Evolutionary conservation across 495 filamentous ascomycete species (phyloP).

Genomic region (Astrothelium macrocarpum): DNA sequence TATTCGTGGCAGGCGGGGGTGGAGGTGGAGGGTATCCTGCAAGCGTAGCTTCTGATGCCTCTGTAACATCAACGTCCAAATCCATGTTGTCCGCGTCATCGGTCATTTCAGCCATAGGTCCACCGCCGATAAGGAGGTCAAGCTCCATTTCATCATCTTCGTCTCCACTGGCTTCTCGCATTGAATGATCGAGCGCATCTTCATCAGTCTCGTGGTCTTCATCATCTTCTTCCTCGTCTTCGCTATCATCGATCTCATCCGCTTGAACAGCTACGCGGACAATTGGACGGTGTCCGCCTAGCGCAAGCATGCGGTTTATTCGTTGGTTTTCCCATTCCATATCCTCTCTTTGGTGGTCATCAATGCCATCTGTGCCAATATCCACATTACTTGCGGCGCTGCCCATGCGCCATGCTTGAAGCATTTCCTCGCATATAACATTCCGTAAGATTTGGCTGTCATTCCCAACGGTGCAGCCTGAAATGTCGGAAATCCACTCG

Average conservation of each 20-base stretch:
- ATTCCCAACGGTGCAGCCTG: slow-evolving; percentile 74
- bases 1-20: slow-evolving; percentile 48
- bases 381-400: slow-evolving; percentile 75
- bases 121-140: slow-evolving; percentile 34
- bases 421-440: slow-evolving; percentile 80
- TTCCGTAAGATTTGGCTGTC: slow-evolving; percentile 72
- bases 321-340: slow-evolving; percentile 16
- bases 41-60: slow-evolving; percentile 57
- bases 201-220: slow-evolving; percentile 40
- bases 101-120: slow-evolving; percentile 15
- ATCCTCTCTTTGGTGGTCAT: slow-evolving; percentile 63
- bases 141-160: slow-evolving; percentile 26
- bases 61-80: slow-evolving; percentile 36
- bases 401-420: slow-evolving; percentile 75
- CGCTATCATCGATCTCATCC: slow-evolving; percentile 41
- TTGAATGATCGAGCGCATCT: slow-evolving; percentile 31
- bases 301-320: not conserved
- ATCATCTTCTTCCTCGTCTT: slow-evolving; percentile 24
- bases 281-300: slow-evolving; percentile 8
- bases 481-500: slow-evolving; percentile 89
- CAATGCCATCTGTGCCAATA: slow-evolving; percentile 76
- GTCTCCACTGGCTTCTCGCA: slow-evolving; percentile 14
- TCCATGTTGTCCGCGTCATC: slow-evolving; percentile 51
- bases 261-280: slow-evolving; percentile 31
- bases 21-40: slow-evolving; percentile 57